Evolutionary conservation across 1,139 yeast genomes (phyloP), one percentile per base, ranked within the genome.

Genomic region (Suhomyces anneliseae): DNA sequence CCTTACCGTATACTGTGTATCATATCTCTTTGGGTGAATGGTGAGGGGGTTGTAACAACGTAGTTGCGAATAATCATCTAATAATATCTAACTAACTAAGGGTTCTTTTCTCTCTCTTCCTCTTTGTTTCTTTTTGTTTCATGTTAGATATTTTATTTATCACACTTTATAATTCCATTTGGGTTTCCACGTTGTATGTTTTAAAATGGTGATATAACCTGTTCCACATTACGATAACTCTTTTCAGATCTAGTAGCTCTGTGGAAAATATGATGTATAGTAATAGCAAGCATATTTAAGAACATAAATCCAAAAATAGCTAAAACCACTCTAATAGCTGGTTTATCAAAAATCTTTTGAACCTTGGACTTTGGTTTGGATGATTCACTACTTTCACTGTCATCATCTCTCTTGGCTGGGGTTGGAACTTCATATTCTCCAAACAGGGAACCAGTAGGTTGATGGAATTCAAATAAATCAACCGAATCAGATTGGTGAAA

Each of bases 161-260:
- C 24, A 19, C 24, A 19, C 24, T 19, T 19, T 19, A 4, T 19
- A 19, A 19, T 19, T 19, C 24, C 24, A 19, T 2, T 10, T 10
- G 15, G 10, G 7, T 11, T 11, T 29, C 32, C 29, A 15, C 10
- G n/a, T 14, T 38, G 15, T 27, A 38, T 29, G 12, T 36, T 15
- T 50, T 60, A 69, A 49, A 68, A 69, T 5, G 78, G 78, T 15
- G 76, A 70, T 31, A 68, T 61, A 39, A 60, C 65, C 45, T 68
- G 72, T 36, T 70, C 74, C 27, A 72, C 59, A n/a, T 65, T 64
- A 44, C 72, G 56, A 50, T 72, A 72, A 7, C 68, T 56, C 48
- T 67, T 68, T 34, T 61, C 65, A 1, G 66, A 56, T 40, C 64
- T 59, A n/a, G 69, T 58, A 8, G 65, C 54, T 42, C 61, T 59